phyloP scores from a whole-genome alignment of 192 early-diverging fungal genomes.

The Piromyces finnis region DNA sequence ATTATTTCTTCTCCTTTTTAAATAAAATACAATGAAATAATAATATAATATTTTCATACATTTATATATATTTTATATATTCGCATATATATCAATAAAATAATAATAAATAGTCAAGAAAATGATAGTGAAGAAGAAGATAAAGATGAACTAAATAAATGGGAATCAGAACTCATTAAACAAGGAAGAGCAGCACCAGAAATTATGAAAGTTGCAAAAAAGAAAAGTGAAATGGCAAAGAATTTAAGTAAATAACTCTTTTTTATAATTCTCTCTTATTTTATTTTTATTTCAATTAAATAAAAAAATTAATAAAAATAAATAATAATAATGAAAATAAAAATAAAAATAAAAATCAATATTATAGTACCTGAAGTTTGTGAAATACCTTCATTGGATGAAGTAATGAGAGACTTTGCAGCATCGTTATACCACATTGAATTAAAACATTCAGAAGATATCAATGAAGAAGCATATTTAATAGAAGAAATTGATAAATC shows the following conservation, averaged over 20 bases:
- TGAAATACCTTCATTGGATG: not conserved
- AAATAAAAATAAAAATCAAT: not conserved
- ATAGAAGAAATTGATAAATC: constrained; percentile 1
- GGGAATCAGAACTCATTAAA: constrained; percentile 6
- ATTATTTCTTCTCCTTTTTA: no score
- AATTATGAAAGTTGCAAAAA: not conserved
- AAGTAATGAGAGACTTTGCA: not conserved
- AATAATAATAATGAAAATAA: no score
- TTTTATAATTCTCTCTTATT: no score
- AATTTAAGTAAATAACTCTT: not conserved
- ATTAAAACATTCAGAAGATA: not conserved
- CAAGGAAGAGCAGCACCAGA: not conserved
- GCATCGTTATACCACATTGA: not conserved
- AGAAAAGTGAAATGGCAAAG: not conserved
- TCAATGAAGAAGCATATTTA: constrained; percentile 8
- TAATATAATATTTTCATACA: no score
- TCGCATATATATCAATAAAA: no score
- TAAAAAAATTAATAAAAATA: no score
- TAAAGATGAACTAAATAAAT: constrained; percentile 14
- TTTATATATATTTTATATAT: no score
- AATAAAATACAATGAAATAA: no score
- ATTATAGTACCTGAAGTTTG: not conserved
- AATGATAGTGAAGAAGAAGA: constrained; percentile 7
- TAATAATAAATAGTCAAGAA: not conserved
- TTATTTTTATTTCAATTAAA: no score